These are phyloP conservation scores for Penicillium janthinellum DNA, from an alignment of 2,329 filamentous ascomycete genomes.

Conservation along the genomic window DNA sequence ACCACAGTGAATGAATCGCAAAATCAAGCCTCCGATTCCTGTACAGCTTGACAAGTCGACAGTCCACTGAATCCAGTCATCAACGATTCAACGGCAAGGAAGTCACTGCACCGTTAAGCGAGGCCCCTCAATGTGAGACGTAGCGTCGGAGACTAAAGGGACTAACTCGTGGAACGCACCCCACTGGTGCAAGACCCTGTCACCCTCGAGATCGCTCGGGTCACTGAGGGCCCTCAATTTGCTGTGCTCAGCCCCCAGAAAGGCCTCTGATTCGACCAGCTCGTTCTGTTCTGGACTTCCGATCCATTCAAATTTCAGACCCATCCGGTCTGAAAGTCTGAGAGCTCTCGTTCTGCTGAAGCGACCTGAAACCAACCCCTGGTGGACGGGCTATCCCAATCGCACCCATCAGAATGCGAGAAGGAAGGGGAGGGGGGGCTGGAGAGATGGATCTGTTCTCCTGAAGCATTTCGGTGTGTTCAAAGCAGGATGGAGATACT, in stretches of 20 bases:
- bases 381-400: neutral
- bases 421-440: neutral
- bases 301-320: neutral
- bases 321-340: neutral
- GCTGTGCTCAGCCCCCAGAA: conserved; percentile 11
- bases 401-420: neutral
- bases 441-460: neutral
- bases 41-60: neutral
- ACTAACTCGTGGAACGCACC: conserved; percentile 20
- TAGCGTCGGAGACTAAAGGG: conserved; percentile 29
- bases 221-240: conserved; percentile 7
- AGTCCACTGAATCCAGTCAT: neutral
- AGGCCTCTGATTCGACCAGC: conserved; percentile 4
- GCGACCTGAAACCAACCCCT: conserved; percentile 14
- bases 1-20: neutral
- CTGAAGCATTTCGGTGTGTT: neutral
- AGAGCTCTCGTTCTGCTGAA: conserved; percentile 5
- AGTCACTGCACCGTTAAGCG: neutral
- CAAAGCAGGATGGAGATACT: neutral
- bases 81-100: too few relatives aligned
- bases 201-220: conserved; percentile 11
- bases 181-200: conserved; percentile 15
- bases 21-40: neutral
- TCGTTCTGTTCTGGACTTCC: conserved; percentile 1
- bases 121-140: conserved; percentile 27